Evolutionary conservation across 306 rosid species (phyloP).

Genomic region (barrel medic (Medicago truncatula)): MtrunA17r5.0-ANR NC_053043.1:47981501-47982000

Average conservation of each 20-base stretch:
- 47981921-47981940: neutral
- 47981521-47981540: neutral
- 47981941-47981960: constrained; percentile 5
- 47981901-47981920: constrained; percentile 4
- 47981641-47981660: neutral
- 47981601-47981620: neutral
- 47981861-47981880: neutral
- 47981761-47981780: neutral
- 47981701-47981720: neutral
- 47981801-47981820: neutral
- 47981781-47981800: neutral
- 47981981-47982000: constrained; percentile 38
- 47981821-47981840: neutral
- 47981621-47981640: neutral
- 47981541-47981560: neutral
- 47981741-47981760: neutral
- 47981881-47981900: neutral
- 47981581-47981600: neutral
- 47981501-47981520: too few species aligned
- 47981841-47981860: neutral
- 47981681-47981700: neutral
- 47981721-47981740: neutral
- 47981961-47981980: neutral
- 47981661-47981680: neutral
- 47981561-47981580: neutral